Evolutionary conservation across 345 rosid species (phyloP).

Genomic region (Populus ilicifolia): DNA sequence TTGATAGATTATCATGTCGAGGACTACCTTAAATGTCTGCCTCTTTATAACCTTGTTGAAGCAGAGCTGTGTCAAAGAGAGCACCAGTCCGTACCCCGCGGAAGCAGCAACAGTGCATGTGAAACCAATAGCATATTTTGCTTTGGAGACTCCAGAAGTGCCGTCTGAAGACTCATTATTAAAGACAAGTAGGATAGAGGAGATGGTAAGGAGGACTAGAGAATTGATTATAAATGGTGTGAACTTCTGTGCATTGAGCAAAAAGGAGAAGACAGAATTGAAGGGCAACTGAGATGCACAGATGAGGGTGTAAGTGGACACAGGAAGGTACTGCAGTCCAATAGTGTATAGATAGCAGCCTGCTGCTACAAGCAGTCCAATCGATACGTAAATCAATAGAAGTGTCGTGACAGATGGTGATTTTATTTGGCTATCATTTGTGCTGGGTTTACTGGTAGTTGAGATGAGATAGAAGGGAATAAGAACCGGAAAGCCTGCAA

Average conservation of each 20-base stretch:
- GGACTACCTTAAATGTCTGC: conserved; percentile 28
- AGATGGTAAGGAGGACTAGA: conserved; percentile 33
- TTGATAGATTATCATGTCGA: conserved; percentile 44
- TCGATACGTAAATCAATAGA: conserved; percentile 5
- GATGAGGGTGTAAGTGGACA: conserved; percentile 39
- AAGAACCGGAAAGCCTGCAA: conserved; percentile 34
- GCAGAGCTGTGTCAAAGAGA: conserved; percentile 39
- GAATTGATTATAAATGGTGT: conserved; percentile 44
- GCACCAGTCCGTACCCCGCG: conserved; percentile 38
- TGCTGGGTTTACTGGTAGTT: background rate
- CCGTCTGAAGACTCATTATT: conserved; percentile 22
- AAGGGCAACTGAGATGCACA: conserved; percentile 44
- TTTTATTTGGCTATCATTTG: background rate
- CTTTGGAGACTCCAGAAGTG: conserved; percentile 11
- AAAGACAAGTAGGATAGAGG: conserved; percentile 36
- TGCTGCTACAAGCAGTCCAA: conserved; percentile 31
- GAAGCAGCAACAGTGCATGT: conserved; percentile 47
- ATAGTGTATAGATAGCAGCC: conserved; percentile 11
- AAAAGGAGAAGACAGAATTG: conserved; percentile 33
- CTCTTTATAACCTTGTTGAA: conserved; percentile 40
- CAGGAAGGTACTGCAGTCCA: conserved; percentile 35
- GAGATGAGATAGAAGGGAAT: conserved; percentile 16
- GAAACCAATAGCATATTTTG: conserved; percentile 34
- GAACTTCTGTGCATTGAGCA: conserved; percentile 45
- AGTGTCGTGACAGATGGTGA: background rate